Evolutionary conservation across 208 protist species (phyloP).

Genomic region (Trypanosoma congolense): DNA sequence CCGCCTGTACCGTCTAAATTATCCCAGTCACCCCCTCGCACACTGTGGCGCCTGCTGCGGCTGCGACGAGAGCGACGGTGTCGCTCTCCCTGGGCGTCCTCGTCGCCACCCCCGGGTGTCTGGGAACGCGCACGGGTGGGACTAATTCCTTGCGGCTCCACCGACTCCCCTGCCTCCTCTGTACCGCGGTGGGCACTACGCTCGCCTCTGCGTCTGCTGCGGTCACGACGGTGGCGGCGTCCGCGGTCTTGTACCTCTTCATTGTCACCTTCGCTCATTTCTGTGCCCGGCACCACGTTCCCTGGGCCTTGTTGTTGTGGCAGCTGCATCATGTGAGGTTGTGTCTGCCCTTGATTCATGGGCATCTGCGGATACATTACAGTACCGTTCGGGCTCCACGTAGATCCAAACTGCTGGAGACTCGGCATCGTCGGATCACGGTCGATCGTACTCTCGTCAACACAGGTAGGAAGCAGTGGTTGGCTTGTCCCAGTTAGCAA

Average conservation of each 20-base stretch:
- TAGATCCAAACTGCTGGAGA: constrained; percentile 38
- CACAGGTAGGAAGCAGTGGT: constrained; percentile 37
- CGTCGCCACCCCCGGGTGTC: not conserved
- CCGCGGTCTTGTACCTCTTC: constrained; percentile 6
- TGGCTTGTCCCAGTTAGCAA: constrained; percentile 53
- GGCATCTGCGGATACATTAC: not conserved
- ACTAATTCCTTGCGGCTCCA: not conserved
- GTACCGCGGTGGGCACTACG: constrained; percentile 3
- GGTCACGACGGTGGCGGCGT: constrained; percentile 26
- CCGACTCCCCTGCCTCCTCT: not conserved
- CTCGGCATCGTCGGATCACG: constrained; percentile 61
- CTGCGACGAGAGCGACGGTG: not conserved
- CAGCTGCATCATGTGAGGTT: not conserved
- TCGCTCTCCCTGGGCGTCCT: not conserved
- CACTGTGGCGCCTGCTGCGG: not conserved
- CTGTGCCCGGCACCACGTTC: no score
- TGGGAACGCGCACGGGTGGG: not conserved
- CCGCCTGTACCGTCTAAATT: not conserved
- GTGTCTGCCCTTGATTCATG: not conserved
- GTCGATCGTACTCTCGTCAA: constrained; percentile 49
- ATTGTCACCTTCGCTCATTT: not conserved
- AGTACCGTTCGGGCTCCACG: constrained; percentile 31
- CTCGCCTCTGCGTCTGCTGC: constrained; percentile 9
- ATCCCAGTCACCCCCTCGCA: constrained; percentile 1
- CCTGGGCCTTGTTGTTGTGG: not conserved